A percentile compares a stretch with the other conserved stretches of the same genome.
These are phyloP conservation scores for Ophiostoma australiae DNA, from an alignment of 2,329 filamentous ascomycete genomes.

Conservation along the genomic window DNA sequence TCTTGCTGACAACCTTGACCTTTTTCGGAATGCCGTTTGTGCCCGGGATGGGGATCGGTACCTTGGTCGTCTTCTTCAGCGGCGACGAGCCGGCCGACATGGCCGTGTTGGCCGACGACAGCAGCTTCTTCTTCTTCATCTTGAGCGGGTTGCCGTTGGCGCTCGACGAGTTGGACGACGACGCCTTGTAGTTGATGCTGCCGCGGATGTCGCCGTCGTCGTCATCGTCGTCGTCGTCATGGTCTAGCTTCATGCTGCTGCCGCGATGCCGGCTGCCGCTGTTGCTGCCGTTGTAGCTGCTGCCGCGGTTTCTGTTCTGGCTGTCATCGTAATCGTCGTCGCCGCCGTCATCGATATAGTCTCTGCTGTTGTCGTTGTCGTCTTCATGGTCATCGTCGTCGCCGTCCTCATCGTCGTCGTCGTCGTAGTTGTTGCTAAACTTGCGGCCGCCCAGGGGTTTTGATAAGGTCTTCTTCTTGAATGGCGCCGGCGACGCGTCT, in stretches of 20 bases:
- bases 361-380: slow-evolving; percentile 28
- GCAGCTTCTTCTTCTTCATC: slow-evolving; percentile 26
- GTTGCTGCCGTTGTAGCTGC: neutral
- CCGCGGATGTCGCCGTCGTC: slow-evolving; percentile 19
- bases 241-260: slow-evolving; percentile 5
- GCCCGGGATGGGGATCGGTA: slow-evolving; percentile 37
- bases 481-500: slow-evolving; percentile 19
- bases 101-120: slow-evolving; percentile 35
- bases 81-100: slow-evolving; percentile 28
- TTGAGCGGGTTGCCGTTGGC: neutral
- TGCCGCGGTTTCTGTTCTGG: neutral
- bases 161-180: neutral
- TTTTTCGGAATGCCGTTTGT: slow-evolving; percentile 36
- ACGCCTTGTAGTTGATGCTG: slow-evolving; percentile 23
- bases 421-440: slow-evolving; percentile 27
- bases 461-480: slow-evolving; percentile 50
- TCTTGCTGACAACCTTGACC: slow-evolving; percentile 39
- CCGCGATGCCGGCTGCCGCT: neutral
- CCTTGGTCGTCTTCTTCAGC: slow-evolving; percentile 43
- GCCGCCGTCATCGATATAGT: slow-evolving; percentile 18
- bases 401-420: slow-evolving; percentile 21
- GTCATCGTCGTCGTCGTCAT: slow-evolving; percentile 14
- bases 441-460: slow-evolving; percentile 49
- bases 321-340: slow-evolving; percentile 17
- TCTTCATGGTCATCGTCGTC: slow-evolving; percentile 15